Percentiles rank a stretch among this genome's conserved stretches.
phyloP scores from a whole-genome alignment of 1,284 basidiomycete genomes.

The Cryptococcus sp. region DNA sequence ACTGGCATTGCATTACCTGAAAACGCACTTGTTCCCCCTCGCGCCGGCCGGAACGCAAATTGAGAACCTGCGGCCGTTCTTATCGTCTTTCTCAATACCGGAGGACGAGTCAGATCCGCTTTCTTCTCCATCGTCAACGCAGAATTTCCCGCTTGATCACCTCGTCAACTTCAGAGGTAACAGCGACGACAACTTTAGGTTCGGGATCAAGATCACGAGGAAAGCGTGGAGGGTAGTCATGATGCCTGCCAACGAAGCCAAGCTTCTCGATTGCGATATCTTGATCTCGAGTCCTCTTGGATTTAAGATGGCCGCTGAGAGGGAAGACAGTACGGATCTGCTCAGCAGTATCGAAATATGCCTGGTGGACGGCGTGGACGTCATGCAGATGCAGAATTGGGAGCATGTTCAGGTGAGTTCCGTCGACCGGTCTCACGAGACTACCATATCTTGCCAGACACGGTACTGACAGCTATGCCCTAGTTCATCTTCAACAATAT shows the following conservation, averaged over 20 bases:
- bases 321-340: slow-evolving; percentile 88
- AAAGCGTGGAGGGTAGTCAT: slow-evolving; percentile 88
- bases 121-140: slow-evolving; percentile 53
- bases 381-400: slow-evolving; percentile 98
- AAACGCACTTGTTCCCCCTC: slow-evolving; percentile 69
- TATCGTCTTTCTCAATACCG: slow-evolving; percentile 79
- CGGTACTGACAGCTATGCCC: slow-evolving; percentile 1
- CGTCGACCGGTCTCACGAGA: not conserved
- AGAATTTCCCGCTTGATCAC: slow-evolving; percentile 86
- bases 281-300: slow-evolving; percentile 93
- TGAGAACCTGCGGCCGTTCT: slow-evolving; percentile 82
- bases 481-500: slow-evolving; percentile 83
- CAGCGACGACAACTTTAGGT: slow-evolving; percentile 90
- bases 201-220: slow-evolving; percentile 88
- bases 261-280: slow-evolving; percentile 71
- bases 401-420: slow-evolving; percentile 81
- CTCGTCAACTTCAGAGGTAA: slow-evolving; percentile 95
- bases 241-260: slow-evolving; percentile 51
- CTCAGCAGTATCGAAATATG: slow-evolving; percentile 90
- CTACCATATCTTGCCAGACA: not conserved
- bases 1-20: slow-evolving; percentile 74
- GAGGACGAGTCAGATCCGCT: slow-evolving; percentile 78
- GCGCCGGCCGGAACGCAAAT: slow-evolving; percentile 67
- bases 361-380: slow-evolving; percentile 92
- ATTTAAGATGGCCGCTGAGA: slow-evolving; percentile 87